These are phyloP conservation scores for Ascochyta rabiei DNA, from an alignment of 2,329 filamentous ascomycete genomes.

Conservation along the genomic window DNA sequence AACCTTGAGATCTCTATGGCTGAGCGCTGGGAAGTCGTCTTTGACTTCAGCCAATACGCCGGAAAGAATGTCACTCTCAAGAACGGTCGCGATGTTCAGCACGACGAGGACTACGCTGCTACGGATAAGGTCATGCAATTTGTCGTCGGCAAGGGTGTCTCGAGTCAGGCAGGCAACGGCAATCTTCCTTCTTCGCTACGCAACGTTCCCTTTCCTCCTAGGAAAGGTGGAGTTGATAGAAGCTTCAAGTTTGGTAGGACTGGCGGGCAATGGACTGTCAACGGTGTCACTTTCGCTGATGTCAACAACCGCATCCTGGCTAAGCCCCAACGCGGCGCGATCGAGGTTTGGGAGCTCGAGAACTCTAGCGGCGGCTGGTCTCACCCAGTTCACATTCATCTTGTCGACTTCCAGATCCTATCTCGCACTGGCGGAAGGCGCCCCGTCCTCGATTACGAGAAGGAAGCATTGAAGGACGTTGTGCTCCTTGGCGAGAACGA, in stretches of 20 bases:
- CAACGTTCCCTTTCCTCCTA: conserved; percentile 41
- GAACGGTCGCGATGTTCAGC: conserved; percentile 54
- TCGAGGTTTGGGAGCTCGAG: conserved; percentile 49
- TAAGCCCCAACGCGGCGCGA: conserved; percentile 41
- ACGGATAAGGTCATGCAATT: conserved; percentile 53
- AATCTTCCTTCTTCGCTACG: conserved; percentile 35
- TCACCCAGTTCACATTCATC: conserved; percentile 64
- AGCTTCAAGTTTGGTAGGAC: conserved; percentile 43
- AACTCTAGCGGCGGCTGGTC: conserved; percentile 60
- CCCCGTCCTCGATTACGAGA: conserved; percentile 59
- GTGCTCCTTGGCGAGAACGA: conserved; percentile 61
- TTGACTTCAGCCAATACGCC: conserved; percentile 60
- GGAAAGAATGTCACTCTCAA: conserved; percentile 59
- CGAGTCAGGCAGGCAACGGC: conserved; percentile 32
- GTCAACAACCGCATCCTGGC: conserved; percentile 46
- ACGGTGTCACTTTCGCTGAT: conserved; percentile 45
- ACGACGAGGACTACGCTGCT: conserved; percentile 59
- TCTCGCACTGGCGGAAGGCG: conserved; percentile 53
- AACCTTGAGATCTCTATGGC: conserved; percentile 60
- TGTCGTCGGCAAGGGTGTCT: conserved; percentile 51
- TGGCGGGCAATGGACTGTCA: conserved; percentile 47
- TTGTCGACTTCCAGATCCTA: conserved; percentile 64
- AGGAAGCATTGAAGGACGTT: conserved; percentile 62
- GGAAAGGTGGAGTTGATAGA: conserved; percentile 38
- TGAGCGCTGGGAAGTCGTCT: conserved; percentile 65